Percentiles rank a stretch among this genome's conserved stretches.
phyloP scores from a whole-genome alignment of 2,329 filamentous ascomycete species.

The Macrophomina tecta region DNA sequence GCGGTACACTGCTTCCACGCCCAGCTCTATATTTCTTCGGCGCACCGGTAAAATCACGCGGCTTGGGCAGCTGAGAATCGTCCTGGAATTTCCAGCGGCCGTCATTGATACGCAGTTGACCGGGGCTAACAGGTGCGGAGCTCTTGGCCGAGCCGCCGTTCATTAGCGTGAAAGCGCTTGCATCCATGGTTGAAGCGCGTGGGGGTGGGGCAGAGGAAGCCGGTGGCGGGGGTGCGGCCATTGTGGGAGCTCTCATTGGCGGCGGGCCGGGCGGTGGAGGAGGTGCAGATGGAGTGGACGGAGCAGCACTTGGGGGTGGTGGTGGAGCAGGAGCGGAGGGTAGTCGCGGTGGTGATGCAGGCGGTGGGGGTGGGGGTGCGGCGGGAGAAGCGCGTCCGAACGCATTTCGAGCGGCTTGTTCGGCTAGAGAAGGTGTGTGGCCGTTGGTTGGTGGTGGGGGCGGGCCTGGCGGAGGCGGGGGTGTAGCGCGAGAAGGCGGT shows the following conservation, averaged over 20 bases:
- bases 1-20: slow-evolving; percentile 88
- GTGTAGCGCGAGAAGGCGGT: slow-evolving; percentile 55
- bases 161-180: slow-evolving; percentile 72
- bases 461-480: slow-evolving; percentile 42
- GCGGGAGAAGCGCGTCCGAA: slow-evolving; percentile 53
- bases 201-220: slow-evolving; percentile 46
- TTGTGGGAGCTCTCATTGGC: slow-evolving; percentile 36
- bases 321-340: slow-evolving; percentile 46
- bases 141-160: slow-evolving; percentile 44
- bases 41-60: slow-evolving; percentile 77
- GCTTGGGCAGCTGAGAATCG: slow-evolving; percentile 82
- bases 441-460: slow-evolving; percentile 38
- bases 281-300: slow-evolving; percentile 41
- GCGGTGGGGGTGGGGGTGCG: slow-evolving; percentile 47
- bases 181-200: slow-evolving; percentile 67
- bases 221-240: slow-evolving; percentile 40
- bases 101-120: slow-evolving; percentile 61
- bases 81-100: slow-evolving; percentile 84
- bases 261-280: slow-evolving; percentile 32
- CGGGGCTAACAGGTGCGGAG: slow-evolving; percentile 32
- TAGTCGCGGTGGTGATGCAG: slow-evolving; percentile 39
- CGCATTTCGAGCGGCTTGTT: slow-evolving; percentile 65
- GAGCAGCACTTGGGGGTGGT: slow-evolving; percentile 37
- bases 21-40: slow-evolving; percentile 85
- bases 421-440: slow-evolving; percentile 47